phyloP scores from a whole-genome alignment of 2,329 filamentous ascomycete species.

The Chaetomiaceae sp. region DNA sequence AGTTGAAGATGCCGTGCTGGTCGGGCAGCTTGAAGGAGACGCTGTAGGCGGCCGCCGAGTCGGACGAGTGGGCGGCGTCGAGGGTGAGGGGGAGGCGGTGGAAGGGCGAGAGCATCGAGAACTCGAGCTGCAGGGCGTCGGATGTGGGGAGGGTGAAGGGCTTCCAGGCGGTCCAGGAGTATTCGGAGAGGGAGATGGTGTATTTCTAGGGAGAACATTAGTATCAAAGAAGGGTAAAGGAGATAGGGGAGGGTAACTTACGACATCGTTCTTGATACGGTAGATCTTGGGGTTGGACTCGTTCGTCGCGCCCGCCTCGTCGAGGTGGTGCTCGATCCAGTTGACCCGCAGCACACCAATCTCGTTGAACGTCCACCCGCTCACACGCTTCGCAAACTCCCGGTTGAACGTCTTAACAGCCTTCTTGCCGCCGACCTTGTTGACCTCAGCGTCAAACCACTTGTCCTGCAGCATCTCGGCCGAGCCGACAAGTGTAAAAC shows the following conservation, averaged over 20 bases:
- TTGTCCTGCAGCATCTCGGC: constrained; percentile 81
- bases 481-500: constrained; percentile 79
- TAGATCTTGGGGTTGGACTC: constrained; percentile 82
- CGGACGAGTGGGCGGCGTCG: constrained; percentile 44
- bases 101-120: constrained; percentile 98
- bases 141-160: constrained; percentile 66
- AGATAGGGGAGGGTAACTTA: constrained; percentile 47
- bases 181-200: constrained; percentile 85
- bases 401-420: constrained; percentile 68
- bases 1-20: constrained; percentile 99
- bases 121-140: constrained; percentile 87
- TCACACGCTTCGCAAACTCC: constrained; percentile 77
- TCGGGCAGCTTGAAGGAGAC: constrained; percentile 80
- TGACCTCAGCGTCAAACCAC: constrained; percentile 81
- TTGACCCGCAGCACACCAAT: constrained; percentile 83
- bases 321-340: constrained; percentile 71
- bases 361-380: constrained; percentile 97
- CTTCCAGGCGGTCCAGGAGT: constrained; percentile 65
- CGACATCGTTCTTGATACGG: constrained; percentile 93
- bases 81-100: constrained; percentile 73
- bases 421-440: constrained; percentile 49
- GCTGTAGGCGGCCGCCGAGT: constrained; percentile 68
- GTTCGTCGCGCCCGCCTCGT: constrained; percentile 50
- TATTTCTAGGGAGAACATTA: constrained; percentile 58
- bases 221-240: constrained; percentile 15